phyloP scores from a whole-genome alignment of 768 basidiomycete genomes.

The Tylopilus vinaceipallidus region DNA sequence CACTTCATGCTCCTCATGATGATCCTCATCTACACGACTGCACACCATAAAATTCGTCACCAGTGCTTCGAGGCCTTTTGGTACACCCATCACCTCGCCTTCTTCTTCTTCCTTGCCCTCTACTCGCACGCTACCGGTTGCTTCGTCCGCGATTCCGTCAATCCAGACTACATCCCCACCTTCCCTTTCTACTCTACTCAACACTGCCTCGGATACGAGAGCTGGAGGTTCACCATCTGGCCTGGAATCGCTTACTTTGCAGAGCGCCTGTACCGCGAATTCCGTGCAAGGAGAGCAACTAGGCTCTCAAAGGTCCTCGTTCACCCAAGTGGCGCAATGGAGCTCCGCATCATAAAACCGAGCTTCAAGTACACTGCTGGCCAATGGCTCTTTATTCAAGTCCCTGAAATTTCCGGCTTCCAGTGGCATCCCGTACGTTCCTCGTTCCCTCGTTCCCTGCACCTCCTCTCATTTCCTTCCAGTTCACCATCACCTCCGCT shows the following conservation, averaged over 20 bases:
- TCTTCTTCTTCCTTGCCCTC: constrained; percentile 91
- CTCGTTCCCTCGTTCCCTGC: neutral
- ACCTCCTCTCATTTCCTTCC: neutral
- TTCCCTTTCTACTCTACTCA: constrained; percentile 89
- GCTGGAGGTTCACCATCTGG: constrained; percentile 92
- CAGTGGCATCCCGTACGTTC: constrained; percentile 96
- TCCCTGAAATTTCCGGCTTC: constrained; percentile 77
- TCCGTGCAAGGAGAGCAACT: constrained; percentile 76
- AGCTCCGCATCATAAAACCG: constrained; percentile 88
- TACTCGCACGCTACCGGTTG: constrained; percentile 92
- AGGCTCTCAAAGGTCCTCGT: constrained; percentile 82
- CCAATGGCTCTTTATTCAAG: constrained; percentile 89
- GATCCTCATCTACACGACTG: constrained; percentile 90
- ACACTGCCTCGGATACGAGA: constrained; percentile 89
- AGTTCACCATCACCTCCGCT: constrained; percentile 95
- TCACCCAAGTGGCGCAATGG: constrained; percentile 92
- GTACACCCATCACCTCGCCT: constrained; percentile 94
- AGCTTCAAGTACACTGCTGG: constrained; percentile 90
- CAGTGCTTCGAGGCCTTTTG: constrained; percentile 96
- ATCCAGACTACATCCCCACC: constrained; percentile 61
- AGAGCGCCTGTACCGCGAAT: constrained; percentile 82
- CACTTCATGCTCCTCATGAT: constrained; percentile 95
- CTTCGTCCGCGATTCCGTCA: constrained; percentile 84
- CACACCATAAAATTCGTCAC: constrained; percentile 81
- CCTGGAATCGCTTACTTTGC: constrained; percentile 87